Percentiles rank a stretch among this genome's conserved stretches.
Conservation (phyloP, 169 alveolate species). For the Eimeria sp. region DNA sequence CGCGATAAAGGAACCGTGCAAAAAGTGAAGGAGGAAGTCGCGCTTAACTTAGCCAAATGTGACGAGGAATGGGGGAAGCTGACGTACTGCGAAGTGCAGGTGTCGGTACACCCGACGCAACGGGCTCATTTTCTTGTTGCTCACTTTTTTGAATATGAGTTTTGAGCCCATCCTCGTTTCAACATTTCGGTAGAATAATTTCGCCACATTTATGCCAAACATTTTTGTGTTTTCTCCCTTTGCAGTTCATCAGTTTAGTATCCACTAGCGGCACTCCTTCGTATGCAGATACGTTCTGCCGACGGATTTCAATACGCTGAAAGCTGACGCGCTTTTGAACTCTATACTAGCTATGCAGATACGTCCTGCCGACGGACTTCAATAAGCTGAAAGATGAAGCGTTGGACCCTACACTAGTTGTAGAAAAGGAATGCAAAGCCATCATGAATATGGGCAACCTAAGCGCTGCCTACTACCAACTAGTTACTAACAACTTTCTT, state of each 20-base stretch:
- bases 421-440: neutral
- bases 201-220: neutral
- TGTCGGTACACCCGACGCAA: conserved; percentile 37
- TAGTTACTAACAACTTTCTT: neutral
- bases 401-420: neutral
- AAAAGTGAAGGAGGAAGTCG: conserved; percentile 68
- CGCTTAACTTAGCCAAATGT: conserved; percentile 35
- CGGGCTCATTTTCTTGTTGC: neutral
- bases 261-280: neutral
- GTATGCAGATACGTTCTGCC: neutral
- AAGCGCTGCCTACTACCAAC: neutral
- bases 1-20: conserved; percentile 70
- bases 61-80: neutral
- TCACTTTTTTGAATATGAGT: neutral
- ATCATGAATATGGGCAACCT: neutral
- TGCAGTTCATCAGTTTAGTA: neutral
- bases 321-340: neutral
- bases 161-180: neutral
- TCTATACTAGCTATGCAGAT: neutral
- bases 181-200: neutral
- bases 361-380: neutral
- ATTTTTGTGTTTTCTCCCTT: neutral
- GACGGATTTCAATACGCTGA: neutral
- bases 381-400: neutral
- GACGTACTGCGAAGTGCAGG: neutral